Percentiles rank a stretch among this genome's conserved stretches.
phyloP scores from a whole-genome alignment of 2,329 filamentous ascomycete species.

The Metarhizium humberi region DNA sequence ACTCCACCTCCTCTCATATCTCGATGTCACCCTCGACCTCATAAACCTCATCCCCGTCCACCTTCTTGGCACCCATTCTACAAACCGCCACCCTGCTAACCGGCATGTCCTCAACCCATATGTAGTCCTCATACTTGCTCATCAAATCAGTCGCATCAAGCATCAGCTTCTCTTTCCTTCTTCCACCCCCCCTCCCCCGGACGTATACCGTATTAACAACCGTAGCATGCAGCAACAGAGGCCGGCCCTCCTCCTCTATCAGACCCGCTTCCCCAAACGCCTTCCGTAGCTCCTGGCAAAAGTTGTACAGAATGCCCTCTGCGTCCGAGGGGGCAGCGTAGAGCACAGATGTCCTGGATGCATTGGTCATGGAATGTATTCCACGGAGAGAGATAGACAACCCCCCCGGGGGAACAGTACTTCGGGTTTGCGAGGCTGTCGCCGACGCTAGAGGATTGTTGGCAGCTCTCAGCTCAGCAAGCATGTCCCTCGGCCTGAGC shows the following conservation, averaged over 20 bases:
- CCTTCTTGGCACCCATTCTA: conserved; percentile 74
- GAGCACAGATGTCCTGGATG: conserved; percentile 50
- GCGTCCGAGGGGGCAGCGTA: conserved; percentile 53
- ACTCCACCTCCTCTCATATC: conserved; percentile 16
- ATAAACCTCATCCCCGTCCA: conserved; percentile 42
- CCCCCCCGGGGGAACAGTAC: conserved; percentile 2
- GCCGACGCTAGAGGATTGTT: not conserved
- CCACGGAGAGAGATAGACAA: conserved; percentile 41
- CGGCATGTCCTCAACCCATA: conserved; percentile 61
- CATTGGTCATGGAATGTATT: conserved; percentile 51
- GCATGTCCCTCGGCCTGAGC: conserved; percentile 29
- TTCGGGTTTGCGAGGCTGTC: not conserved
- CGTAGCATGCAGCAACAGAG: conserved; percentile 73
- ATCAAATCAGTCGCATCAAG: conserved; percentile 48
- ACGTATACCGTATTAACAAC: conserved; percentile 79
- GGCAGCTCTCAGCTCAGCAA: conserved; percentile 18
- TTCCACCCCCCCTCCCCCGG: conserved; percentile 24
- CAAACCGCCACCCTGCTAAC: conserved; percentile 72
- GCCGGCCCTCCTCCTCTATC: conserved; percentile 46
- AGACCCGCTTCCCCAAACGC: conserved; percentile 47
- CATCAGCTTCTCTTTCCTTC: conserved; percentile 29
- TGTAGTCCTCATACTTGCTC: conserved; percentile 51
- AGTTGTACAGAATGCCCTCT: conserved; percentile 39
- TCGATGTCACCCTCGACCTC: conserved; percentile 42
- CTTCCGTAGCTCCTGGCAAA: conserved; percentile 47